Conservation (phyloP, 2,329 filamentous ascomycete genomes). For the Tolypocladium amazonense region DNA sequence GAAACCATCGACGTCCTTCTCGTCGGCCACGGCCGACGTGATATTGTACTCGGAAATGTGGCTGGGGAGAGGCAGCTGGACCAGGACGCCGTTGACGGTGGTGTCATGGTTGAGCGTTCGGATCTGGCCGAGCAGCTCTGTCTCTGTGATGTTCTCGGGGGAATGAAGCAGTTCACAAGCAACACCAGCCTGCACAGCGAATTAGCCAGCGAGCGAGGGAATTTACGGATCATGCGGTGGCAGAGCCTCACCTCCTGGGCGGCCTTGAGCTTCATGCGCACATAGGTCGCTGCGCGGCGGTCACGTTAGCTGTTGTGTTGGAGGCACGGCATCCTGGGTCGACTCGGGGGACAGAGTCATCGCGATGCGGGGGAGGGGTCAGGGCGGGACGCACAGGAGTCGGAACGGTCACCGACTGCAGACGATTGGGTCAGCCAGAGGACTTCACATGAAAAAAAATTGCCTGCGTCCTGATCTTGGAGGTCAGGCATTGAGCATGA, state of each 20-base stretch:
- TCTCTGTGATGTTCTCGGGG: slow-evolving; percentile 68
- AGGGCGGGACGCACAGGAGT: slow-evolving; percentile 54
- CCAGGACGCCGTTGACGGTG: slow-evolving; percentile 79
- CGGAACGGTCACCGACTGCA: slow-evolving; percentile 79
- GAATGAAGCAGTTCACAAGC: slow-evolving; percentile 78
- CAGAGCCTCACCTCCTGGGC: slow-evolving; percentile 63
- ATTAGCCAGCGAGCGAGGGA: neutral
- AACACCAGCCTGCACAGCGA: slow-evolving; percentile 64
- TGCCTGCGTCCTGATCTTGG: neutral
- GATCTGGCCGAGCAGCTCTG: slow-evolving; percentile 77
- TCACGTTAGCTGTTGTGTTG: neutral
- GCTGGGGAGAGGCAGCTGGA: slow-evolving; percentile 82
- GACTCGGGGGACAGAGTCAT: neutral
- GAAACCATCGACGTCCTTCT: slow-evolving; percentile 98
- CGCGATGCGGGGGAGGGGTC: slow-evolving; percentile 8
- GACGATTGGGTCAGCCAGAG: slow-evolving; percentile 10
- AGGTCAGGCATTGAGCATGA: slow-evolving; percentile 1
- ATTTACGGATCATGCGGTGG: slow-evolving; percentile 1
- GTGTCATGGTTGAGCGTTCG: slow-evolving; percentile 77
- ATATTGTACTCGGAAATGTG: slow-evolving; percentile 84
- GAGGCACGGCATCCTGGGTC: neutral
- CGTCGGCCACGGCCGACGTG: slow-evolving; percentile 81
- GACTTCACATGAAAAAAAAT: neutral
- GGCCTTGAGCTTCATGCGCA: slow-evolving; percentile 99
- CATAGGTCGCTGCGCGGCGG: slow-evolving; percentile 70